Evolutionary conservation across 2,329 filamentous ascomycete species (phyloP).

Genomic region (Cadophora sp.): DNA sequence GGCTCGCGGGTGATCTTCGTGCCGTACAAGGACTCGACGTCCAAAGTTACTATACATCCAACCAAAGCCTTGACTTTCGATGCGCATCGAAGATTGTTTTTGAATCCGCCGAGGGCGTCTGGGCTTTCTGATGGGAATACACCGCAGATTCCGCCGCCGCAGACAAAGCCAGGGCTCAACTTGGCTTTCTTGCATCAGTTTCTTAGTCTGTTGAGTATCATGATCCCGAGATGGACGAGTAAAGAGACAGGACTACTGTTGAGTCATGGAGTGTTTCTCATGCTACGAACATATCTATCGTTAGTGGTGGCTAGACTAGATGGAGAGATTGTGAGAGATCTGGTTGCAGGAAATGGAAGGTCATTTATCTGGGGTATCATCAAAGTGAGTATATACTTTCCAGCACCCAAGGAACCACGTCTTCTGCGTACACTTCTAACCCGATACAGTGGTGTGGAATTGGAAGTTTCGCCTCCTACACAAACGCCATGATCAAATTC

Average conservation of each 20-base stretch:
- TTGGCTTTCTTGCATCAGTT: conserved; percentile 97
- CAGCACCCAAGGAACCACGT: neutral
- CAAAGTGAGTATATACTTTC: conserved; percentile 60
- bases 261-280: conserved; percentile 87
- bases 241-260: conserved; percentile 92
- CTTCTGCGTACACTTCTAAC: conserved; percentile 25
- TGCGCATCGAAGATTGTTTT: conserved; percentile 89
- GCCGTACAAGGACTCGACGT: conserved; percentile 84
- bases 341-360: conserved; percentile 93
- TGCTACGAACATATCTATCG: conserved; percentile 93
- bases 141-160: conserved; percentile 77
- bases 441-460: conserved; percentile 80
- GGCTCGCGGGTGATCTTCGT: conserved; percentile 95
- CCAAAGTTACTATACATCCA: conserved; percentile 88
- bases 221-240: conserved; percentile 94
- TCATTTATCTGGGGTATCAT: conserved; percentile 86
- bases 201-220: conserved; percentile 92
- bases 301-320: conserved; percentile 91
- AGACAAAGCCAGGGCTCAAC: conserved; percentile 93
- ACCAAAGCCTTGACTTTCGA: conserved; percentile 96
- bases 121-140: conserved; percentile 72
- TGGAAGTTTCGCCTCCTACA: conserved; percentile 92
- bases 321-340: conserved; percentile 92
- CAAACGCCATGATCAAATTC: conserved; percentile 99
- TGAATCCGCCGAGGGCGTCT: conserved; percentile 86